Percentiles rank a stretch among this genome's conserved stretches.
Conservation (phyloP, 1,139 yeast genomes). For the Suhomyces bolitotheri region DNA sequence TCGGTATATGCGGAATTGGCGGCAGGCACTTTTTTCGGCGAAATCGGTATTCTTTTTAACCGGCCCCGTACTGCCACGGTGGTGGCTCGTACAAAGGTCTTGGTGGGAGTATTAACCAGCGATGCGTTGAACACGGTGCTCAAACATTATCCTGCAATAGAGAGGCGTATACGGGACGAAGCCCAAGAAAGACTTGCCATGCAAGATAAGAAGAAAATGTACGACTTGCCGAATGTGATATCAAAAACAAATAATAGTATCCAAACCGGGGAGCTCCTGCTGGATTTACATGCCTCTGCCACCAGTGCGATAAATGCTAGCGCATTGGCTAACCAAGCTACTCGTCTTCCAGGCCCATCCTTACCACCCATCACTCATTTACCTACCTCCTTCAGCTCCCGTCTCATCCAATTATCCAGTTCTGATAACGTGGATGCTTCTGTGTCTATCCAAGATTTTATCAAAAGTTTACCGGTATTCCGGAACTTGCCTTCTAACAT, state of each 20-base stretch:
- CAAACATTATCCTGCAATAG: conserved; percentile 63
- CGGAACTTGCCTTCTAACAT: conserved; percentile 55
- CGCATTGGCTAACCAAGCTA: conserved; percentile 17
- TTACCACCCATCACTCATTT: conserved; percentile 17
- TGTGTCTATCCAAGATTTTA: conserved; percentile 55
- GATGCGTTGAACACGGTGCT: conserved; percentile 61
- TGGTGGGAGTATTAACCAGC: conserved; percentile 66
- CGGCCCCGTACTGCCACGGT: conserved; percentile 80
- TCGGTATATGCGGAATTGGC: conserved; percentile 67
- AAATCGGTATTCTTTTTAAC: conserved; percentile 72
- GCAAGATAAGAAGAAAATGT: conserved; percentile 58
- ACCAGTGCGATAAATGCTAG: conserved; percentile 17
- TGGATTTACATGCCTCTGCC: not conserved
- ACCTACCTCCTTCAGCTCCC: conserved; percentile 15
- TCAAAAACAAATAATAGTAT: conserved; percentile 5
- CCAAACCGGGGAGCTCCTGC: not conserved
- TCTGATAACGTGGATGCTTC: conserved; percentile 49
- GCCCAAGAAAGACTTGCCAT: conserved; percentile 75
- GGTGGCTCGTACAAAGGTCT: conserved; percentile 65
- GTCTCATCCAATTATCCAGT: conserved; percentile 7
- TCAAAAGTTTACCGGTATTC: conserved; percentile 60
- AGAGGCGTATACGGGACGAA: conserved; percentile 69
- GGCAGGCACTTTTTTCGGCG: conserved; percentile 75
- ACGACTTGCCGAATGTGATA: conserved; percentile 17
- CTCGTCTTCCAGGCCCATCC: conserved; percentile 20